These are phyloP conservation scores for Colletotrichum phormii DNA, from an alignment of 2,329 filamentous ascomycete species.

Conservation along the genomic window DNA sequence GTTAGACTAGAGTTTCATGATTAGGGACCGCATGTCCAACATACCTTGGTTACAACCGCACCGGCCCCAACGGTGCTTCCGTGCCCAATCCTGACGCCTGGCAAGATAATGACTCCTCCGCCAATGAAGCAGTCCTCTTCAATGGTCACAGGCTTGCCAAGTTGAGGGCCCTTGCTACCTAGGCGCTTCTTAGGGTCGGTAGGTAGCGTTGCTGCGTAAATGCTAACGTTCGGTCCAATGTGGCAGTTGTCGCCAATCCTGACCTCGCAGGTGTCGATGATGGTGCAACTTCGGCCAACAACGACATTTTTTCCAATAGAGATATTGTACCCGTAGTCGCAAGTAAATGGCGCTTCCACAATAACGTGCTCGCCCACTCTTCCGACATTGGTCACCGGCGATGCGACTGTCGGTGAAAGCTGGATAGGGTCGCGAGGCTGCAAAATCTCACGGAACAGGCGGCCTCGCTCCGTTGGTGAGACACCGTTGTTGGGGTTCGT, in stretches of 20 bases:
- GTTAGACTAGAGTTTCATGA: slow-evolving; percentile 37
- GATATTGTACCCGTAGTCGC: slow-evolving; percentile 97
- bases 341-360: slow-evolving; percentile 90
- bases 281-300: slow-evolving; percentile 84
- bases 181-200: slow-evolving; percentile 79
- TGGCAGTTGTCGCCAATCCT: slow-evolving; percentile 82
- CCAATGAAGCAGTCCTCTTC: slow-evolving; percentile 89
- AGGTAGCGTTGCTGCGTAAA: slow-evolving; percentile 80
- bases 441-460: slow-evolving; percentile 79
- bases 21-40: slow-evolving; percentile 36
- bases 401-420: slow-evolving; percentile 65
- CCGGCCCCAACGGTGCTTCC: slow-evolving; percentile 85
- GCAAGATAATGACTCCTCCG: slow-evolving; percentile 80
- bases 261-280: slow-evolving; percentile 88
- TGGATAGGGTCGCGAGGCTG: slow-evolving; percentile 69
- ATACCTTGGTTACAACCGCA: slow-evolving; percentile 83
- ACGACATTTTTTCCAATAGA: slow-evolving; percentile 86
- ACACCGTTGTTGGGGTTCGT: slow-evolving; percentile 80
- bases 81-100: slow-evolving; percentile 83
- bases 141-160: slow-evolving; percentile 79
- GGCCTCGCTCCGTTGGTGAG: slow-evolving; percentile 73
- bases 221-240: slow-evolving; percentile 87
- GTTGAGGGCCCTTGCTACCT: slow-evolving; percentile 78
- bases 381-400: slow-evolving; percentile 65
- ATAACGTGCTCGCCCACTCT: slow-evolving; percentile 79